These are phyloP conservation scores for Apiotrichum veenhuisii DNA, from an alignment of 1,284 basidiomycete genomes.

Conservation along the genomic window DNA sequence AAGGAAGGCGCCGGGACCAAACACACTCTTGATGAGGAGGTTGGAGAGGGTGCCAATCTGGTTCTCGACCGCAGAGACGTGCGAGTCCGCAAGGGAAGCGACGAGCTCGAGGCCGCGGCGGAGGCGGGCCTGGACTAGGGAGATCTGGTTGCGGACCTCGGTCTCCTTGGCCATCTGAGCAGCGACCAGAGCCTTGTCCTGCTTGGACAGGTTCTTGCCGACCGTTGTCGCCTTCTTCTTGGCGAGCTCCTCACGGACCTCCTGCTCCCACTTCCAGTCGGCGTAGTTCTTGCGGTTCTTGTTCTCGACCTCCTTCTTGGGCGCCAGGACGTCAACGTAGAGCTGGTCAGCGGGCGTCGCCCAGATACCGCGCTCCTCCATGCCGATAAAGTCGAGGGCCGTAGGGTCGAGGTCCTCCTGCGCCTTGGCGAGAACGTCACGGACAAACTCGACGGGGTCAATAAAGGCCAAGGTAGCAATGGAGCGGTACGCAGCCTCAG, in stretches of 20 bases:
- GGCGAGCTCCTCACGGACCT: constrained; percentile 77
- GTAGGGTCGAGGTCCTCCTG: constrained; percentile 60
- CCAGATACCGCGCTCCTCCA: constrained; percentile 78
- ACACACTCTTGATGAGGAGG: constrained; percentile 63
- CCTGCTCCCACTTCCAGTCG: constrained; percentile 87
- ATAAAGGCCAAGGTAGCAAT: constrained; percentile 75
- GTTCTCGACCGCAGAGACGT: constrained; percentile 58
- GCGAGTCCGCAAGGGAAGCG: constrained; percentile 60
- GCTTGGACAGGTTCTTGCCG: constrained; percentile 64
- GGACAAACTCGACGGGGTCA: constrained; percentile 63
- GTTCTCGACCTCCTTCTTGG: constrained; percentile 57
- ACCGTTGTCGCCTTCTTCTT: constrained; percentile 61
- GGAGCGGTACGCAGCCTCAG: constrained; percentile 65
- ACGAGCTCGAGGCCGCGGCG: constrained; percentile 67
- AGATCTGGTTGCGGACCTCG: constrained; percentile 61
- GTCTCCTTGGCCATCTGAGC: constrained; percentile 77
- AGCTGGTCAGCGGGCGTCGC: constrained; percentile 71
- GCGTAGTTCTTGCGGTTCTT: constrained; percentile 82
- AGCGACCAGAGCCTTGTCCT: constrained; percentile 72
- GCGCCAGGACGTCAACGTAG: constrained; percentile 70
- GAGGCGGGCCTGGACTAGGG: constrained; percentile 56
- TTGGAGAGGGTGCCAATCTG: constrained; percentile 60
- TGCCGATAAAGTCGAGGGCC: constrained; percentile 61
- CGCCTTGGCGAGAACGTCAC: constrained; percentile 65
- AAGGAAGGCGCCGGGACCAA: constrained; percentile 60